Evolutionary conservation across 2,329 filamentous ascomycete genomes (phyloP).

Genomic region (Venturia nashicola): DNA sequence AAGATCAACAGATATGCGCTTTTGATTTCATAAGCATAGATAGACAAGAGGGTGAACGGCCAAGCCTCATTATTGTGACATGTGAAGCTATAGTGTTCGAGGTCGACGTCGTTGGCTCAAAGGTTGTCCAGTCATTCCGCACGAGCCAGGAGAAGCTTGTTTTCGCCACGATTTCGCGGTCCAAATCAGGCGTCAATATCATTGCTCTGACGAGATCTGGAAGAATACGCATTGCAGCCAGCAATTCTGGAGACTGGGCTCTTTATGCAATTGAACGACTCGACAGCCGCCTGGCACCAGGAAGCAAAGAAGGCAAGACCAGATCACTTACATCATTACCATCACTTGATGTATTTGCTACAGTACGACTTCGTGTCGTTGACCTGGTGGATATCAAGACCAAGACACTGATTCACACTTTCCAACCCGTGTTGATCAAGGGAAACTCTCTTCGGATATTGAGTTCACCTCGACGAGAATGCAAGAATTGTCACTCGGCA

Average conservation of each 20-base stretch:
- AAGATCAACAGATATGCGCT: slow-evolving; percentile 33
- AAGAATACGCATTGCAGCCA: slow-evolving; percentile 21
- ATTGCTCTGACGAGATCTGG: slow-evolving; percentile 23
- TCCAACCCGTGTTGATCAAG: slow-evolving; percentile 46
- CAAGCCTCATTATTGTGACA: slow-evolving; percentile 47
- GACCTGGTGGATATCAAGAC: slow-evolving; percentile 49
- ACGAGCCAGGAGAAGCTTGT: slow-evolving; percentile 25
- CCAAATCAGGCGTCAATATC: slow-evolving; percentile 19
- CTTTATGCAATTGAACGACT: neutral
- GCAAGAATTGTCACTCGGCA: slow-evolving; percentile 38
- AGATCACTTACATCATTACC: slow-evolving; percentile 48
- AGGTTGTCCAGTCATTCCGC: neutral
- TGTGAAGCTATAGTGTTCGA: slow-evolving; percentile 53
- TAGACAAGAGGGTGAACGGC: slow-evolving; percentile 17
- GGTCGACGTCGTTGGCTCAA: slow-evolving; percentile 28
- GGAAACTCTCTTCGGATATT: slow-evolving; percentile 49
- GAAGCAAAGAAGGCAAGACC: slow-evolving; percentile 27
- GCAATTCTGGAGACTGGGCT: neutral
- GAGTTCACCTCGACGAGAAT: slow-evolving; percentile 39
- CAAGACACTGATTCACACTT: slow-evolving; percentile 48
- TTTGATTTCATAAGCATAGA: slow-evolving; percentile 48
- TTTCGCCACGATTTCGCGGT: slow-evolving; percentile 20
- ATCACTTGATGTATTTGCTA: slow-evolving; percentile 46
- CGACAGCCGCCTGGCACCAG: slow-evolving; percentile 12
- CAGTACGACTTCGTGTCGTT: slow-evolving; percentile 43